Base-by-base conservation (phyloP, 192 early-diverging fungal species). In the Tieghemiomyces parasiticus region DNA sequence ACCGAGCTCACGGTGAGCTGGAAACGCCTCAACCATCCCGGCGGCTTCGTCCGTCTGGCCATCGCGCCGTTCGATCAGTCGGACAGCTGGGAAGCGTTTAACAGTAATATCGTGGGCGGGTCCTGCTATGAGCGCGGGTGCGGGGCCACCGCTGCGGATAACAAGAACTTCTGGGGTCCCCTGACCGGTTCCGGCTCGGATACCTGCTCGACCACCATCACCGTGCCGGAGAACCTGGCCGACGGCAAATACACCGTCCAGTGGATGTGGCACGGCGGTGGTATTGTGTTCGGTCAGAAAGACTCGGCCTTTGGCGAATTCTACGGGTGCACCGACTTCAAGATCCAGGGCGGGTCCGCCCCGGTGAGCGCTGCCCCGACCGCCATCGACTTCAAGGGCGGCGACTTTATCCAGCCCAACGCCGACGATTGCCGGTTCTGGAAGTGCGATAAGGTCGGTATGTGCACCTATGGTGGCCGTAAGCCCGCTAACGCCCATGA, bases 201-300 rank as follows among this genome's bases (percentile, higher is more conserved):
- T 2, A 64, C 74, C 2, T 81, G 79, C 63, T 69, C 65, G 29
- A 77, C 75, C 12, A 69, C 58, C 14, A 71, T 81, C 19, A 74
- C 67, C 2, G 60, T 78, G 10, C 79, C 79, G 2, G 59, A 62
- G 44, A 74, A 81, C 66, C 68, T 81, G 20, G 67, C 75, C 46
- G 75, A 81, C 62, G 72, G 72, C 52, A 75, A 71, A 44, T 73
- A 62, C 2, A 81, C 79, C 4, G 63, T 81, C 32, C 79, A 81
- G 60, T 81, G 77, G 79, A 70, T 81, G 34, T 81, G 79, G 79
- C 78, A 72, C 61, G 77, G 77, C 20, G 79, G 77, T 26, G 79
- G 77, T 19, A 70, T 78, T 62, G 78, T 78, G 65, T 78, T 77
- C 54, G 77, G 73, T 25, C 63, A 78, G 51, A 31, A 63, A 3